A percentile compares a stretch with the other conserved stretches of the same genome.
These are phyloP conservation scores for Gracilariopsis chorda DNA, from an alignment of 23 red algal species.

Conservation along the genomic window DNA sequence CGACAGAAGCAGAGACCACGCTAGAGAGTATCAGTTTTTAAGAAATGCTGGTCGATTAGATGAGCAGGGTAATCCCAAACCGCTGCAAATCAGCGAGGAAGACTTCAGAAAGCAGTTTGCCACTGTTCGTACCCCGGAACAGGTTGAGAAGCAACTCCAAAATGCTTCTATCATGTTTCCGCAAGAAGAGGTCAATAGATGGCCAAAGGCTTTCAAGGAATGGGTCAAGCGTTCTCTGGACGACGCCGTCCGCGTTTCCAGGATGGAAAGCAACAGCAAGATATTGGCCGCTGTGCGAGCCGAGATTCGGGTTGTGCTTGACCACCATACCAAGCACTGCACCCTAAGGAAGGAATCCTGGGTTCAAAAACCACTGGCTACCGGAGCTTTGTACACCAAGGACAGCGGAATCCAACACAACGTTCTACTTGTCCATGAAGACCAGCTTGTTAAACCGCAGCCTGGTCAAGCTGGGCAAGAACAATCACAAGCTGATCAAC, in stretches of 20 bases:
- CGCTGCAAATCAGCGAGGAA: not conserved
- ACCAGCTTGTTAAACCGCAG: not conserved
- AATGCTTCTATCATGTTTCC: not conserved
- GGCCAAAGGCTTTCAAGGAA: conserved; percentile 1
- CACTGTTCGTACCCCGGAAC: too few relatives aligned
- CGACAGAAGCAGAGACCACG: not conserved
- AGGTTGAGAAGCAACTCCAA: not conserved
- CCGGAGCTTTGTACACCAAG: not conserved
- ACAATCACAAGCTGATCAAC: not conserved
- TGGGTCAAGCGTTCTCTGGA: not conserved
- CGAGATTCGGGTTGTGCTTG: not conserved
- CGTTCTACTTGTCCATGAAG: conserved; percentile 2
- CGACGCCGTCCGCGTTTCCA: not conserved
- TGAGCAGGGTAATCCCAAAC: not conserved
- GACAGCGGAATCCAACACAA: not conserved
- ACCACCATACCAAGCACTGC: conserved; percentile 6
- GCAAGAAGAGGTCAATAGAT: not conserved
- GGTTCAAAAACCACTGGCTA: conserved; percentile 4
- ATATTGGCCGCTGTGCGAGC: not conserved
- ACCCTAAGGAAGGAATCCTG: not conserved
- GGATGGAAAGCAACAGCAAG: not conserved
- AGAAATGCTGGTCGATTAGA: not conserved
- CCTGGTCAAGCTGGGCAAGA: not conserved
- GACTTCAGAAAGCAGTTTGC: not conserved
- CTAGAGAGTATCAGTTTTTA: not conserved